These are phyloP conservation scores for Exobasidium rhododendri DNA, from an alignment of 1,284 basidiomycete species.

Conservation along the genomic window DNA sequence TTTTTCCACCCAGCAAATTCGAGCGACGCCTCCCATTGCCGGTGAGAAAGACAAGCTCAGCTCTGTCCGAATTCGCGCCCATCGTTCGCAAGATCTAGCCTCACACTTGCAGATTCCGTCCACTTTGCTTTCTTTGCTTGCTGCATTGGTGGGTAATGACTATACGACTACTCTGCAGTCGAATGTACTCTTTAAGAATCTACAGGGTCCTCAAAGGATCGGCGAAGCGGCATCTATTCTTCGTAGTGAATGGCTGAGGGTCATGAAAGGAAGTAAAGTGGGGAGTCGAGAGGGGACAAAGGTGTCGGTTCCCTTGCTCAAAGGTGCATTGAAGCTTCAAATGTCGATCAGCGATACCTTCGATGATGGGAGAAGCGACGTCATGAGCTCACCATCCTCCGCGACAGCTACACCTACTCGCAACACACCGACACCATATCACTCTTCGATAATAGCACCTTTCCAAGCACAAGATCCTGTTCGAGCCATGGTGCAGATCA, in stretches of 20 bases:
- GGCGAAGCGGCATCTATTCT: constrained; percentile 28
- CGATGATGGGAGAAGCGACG: constrained; percentile 1
- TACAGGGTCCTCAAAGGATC: constrained; percentile 28
- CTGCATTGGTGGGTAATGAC: constrained; percentile 44
- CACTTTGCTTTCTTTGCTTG: constrained; percentile 37
- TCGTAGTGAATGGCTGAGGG: constrained; percentile 24
- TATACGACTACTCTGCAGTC: constrained; percentile 33
- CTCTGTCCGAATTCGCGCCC: constrained; percentile 27
- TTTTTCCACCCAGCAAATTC: not conserved
- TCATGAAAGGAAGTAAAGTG: not conserved
- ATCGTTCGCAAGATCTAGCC: constrained; percentile 33
- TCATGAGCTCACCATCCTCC: constrained; percentile 16
- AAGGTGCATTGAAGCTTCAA: not conserved
- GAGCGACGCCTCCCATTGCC: not conserved
- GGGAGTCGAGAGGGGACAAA: not conserved
- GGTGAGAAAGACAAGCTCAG: not conserved
- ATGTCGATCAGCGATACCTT: not conserved
- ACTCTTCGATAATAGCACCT: constrained; percentile 16
- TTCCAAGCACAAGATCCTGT: constrained; percentile 27
- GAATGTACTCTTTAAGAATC: constrained; percentile 31
- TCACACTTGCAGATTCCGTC: constrained; percentile 29
- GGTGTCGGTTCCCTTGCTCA: not conserved
- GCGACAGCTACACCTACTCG: constrained; percentile 29
- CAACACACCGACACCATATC: not conserved
- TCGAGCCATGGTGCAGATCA: constrained; percentile 31